A percentile compares a stretch with the other conserved stretches of the same genome.
phyloP scores from a whole-genome alignment of 179 eudicot species.

The Vitellaria paradoxa region DNA sequence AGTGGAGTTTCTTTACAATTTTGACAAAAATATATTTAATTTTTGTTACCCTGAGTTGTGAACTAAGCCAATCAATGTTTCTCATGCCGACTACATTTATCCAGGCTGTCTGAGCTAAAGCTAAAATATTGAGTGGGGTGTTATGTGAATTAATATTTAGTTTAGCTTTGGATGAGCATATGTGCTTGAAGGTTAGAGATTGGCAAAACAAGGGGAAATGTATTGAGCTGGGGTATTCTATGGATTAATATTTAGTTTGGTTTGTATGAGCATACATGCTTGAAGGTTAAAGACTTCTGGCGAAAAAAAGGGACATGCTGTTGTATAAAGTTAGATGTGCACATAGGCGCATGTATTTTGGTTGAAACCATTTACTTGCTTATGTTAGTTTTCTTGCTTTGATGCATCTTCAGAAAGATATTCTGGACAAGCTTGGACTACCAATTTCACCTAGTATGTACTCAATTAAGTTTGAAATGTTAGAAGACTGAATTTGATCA shows the following conservation, averaged over 20 bases:
- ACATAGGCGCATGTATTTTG: background rate
- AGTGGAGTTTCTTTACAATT: background rate
- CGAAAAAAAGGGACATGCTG: background rate
- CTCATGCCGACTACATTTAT: background rate
- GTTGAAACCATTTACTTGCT: constrained; percentile 8
- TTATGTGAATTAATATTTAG: background rate
- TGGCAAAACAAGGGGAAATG: too few species aligned
- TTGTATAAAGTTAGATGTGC: background rate
- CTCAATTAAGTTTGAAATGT: background rate
- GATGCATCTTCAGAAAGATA: constrained; percentile 83
- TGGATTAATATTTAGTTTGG: background rate
- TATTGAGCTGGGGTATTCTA: background rate
- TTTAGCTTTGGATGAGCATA: background rate
- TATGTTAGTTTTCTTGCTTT: constrained; percentile 13
- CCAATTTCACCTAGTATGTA: constrained; percentile 59
- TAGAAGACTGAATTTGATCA: constrained; percentile 1
- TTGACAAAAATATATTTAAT: too few species aligned
- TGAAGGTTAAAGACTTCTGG: background rate
- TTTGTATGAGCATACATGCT: background rate
- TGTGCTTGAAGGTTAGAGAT: background rate
- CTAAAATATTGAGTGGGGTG: background rate
- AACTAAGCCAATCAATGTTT: background rate
- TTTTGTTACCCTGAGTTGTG: background rate
- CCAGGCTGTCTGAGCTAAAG: background rate
- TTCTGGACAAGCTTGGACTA: constrained; percentile 63